These are phyloP conservation scores for Globisporangium uncinulatum DNA, from an alignment of 352 stramenopile species.

Conservation along the genomic window DNA sequence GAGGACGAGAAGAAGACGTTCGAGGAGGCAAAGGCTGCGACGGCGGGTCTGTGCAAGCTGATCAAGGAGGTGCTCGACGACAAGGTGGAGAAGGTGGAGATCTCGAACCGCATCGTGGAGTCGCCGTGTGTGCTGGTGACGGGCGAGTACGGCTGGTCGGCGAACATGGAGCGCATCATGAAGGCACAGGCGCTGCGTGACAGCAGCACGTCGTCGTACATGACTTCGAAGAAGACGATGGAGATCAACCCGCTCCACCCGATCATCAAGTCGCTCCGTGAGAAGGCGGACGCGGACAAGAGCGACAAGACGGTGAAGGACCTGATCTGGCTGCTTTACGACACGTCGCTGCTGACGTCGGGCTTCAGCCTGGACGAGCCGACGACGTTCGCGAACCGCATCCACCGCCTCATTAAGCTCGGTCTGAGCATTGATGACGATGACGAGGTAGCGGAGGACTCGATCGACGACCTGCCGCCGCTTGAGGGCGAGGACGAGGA, in stretches of 20 bases:
- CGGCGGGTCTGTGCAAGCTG: conserved; percentile 97
- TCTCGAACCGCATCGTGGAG: conserved; percentile 98
- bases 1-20: conserved; percentile 99
- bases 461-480: conserved; percentile 96
- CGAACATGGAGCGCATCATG: conserved; percentile 99
- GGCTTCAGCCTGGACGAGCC: conserved; percentile 99
- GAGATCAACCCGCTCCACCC: conserved; percentile 99
- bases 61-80: conserved; percentile 99
- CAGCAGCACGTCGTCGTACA: conserved; percentile 96
- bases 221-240: conserved; percentile 99
- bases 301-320: conserved; percentile 99
- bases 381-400: conserved; percentile 98
- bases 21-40: conserved; percentile 98
- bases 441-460: conserved; percentile 91
- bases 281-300: conserved; percentile 98
- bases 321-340: conserved; percentile 99
- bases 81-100: conserved; percentile 99
- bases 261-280: conserved; percentile 97
- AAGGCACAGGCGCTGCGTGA: conserved; percentile 99
- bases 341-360: conserved; percentile 98
- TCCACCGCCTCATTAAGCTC: conserved; percentile 99
- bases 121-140: conserved; percentile 98
- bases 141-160: conserved; percentile 99
- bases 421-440: conserved; percentile 98
- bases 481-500: conserved; percentile 96